Evolutionary conservation across 192 early-diverging fungal species (phyloP), one percentile per base, ranked within the genome.

Genomic region (Thoreauomyces humboldtii): DNA sequence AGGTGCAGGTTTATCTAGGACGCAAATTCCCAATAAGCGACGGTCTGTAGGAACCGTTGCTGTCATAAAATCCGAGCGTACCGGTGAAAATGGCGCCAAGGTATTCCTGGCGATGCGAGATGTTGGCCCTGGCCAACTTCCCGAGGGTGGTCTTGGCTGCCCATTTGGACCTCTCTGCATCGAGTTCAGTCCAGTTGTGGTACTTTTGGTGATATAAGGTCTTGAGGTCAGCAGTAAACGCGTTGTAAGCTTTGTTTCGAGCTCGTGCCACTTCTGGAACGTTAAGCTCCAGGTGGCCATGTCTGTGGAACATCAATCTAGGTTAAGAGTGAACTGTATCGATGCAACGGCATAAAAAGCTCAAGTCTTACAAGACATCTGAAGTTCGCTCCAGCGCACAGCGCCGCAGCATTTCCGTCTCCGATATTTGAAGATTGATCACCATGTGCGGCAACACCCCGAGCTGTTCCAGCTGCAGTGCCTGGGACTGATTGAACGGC

Each of bases 381-480:
- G 14, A 2, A 11, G 27, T 7, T 12, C 21, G 34, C 53, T 69
- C 67, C 29, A 17, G 35, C 4, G 48, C 59, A 5, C 19, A 15
- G 3, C 77, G 61, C 19, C 46, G 21, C 15, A 41, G 4, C 48
- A 74, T 62, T 15, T 64, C 60, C 21, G 53, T 24, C 5, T 72
- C 46, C 11, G 52, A n/a, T 14, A 80, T 44, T 6, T 67, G 33
- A 35, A 84, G 43, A n/a, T 76, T 24, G 27, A 84, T 35, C 7
- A 80, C 67, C 15, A 71, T 4, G 31, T 84, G 79, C 11, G 84
- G 81, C 28, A 69, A 43, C 14, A 86, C 57, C 2, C 71, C 74
- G 17, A 41, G 45, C 35, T 57, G 42, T 73, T 83, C 79, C 7
- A 84, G 72, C 7, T 29, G 37, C 29, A 67, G 28, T 1, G 81